These are phyloP conservation scores for Barnettozyma salicaria DNA, from an alignment of 805 yeast species.

Conservation along the genomic window DNA sequence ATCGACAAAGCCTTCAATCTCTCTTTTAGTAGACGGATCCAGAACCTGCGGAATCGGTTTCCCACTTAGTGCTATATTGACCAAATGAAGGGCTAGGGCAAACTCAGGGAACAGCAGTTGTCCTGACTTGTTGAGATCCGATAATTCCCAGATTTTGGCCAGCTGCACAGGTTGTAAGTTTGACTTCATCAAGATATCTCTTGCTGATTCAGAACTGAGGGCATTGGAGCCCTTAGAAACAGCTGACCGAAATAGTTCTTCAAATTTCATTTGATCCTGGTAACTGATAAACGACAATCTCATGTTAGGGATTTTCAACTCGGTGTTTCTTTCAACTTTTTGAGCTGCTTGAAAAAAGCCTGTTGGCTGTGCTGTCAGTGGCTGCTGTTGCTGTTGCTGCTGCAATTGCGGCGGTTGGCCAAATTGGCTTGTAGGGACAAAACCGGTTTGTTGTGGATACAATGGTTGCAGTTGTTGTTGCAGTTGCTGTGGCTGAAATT, in stretches of 20 bases:
- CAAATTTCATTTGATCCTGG: conserved; percentile 82
- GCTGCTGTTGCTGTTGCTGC: conserved; percentile 29
- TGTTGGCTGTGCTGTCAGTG: conserved; percentile 34
- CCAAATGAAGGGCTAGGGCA: conserved; percentile 84
- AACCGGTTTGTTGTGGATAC: conserved; percentile 25
- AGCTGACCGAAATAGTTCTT: conserved; percentile 73
- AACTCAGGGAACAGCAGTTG: conserved; percentile 87
- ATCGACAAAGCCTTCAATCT: conserved; percentile 85
- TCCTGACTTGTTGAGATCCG: conserved; percentile 88
- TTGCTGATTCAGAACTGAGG: conserved; percentile 66
- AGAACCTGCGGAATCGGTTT: conserved; percentile 67
- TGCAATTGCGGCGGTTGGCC: conserved; percentile 29
- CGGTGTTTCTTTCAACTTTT: conserved; percentile 41
- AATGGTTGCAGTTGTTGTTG: conserved; percentile 14
- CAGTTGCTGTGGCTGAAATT: conserved; percentile 17
- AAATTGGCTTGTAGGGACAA: conserved; percentile 15
- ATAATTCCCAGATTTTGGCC: conserved; percentile 83
- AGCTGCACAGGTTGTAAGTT: conserved; percentile 67
- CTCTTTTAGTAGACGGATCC: conserved; percentile 70
- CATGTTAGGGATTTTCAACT: conserved; percentile 62
- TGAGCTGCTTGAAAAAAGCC: conserved; percentile 32
- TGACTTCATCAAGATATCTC: conserved; percentile 73
- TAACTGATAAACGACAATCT: conserved; percentile 81
- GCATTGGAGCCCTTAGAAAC: conserved; percentile 49
- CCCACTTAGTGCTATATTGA: conserved; percentile 71